Conservation (phyloP, 371 early-diverging fungal genomes). For the Mortierella sp. region DNA sequence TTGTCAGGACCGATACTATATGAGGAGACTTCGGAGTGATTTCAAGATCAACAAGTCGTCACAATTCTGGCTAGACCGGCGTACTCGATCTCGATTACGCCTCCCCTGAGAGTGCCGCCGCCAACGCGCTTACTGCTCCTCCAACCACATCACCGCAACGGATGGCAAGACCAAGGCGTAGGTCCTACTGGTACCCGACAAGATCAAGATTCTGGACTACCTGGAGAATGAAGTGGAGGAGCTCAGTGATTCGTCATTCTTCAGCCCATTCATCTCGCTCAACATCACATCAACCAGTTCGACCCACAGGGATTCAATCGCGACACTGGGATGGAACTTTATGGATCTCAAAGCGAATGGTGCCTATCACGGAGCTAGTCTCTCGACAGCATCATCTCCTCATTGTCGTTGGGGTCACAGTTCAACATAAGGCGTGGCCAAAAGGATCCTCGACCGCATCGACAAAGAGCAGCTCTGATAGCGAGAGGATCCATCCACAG, state of each 20-base stretch:
- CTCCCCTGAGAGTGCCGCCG: not conserved
- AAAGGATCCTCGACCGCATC: not conserved
- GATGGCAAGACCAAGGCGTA: not conserved
- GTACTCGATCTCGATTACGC: constrained; percentile 15
- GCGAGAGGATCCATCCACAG: not conserved
- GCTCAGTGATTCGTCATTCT: not conserved
- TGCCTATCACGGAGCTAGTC: constrained; percentile 4
- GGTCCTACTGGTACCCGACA: not conserved
- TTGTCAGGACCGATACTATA: too few species aligned
- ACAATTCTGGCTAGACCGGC: too few species aligned
- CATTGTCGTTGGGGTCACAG: not conserved
- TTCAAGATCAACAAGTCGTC: too few species aligned
- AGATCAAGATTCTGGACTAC: constrained; percentile 21
- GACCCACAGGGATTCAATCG: constrained; percentile 14
- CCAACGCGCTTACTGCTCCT: not conserved
- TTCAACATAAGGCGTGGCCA: constrained; percentile 22
- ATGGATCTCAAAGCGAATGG: not conserved
- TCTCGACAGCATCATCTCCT: not conserved
- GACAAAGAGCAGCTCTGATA: not conserved
- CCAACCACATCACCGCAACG: not conserved
- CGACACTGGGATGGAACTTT: not conserved
- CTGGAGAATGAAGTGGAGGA: constrained; percentile 31
- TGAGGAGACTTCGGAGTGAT: too few species aligned
- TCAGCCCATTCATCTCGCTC: constrained; percentile 32
- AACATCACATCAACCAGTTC: constrained; percentile 33